Evolutionary conservation across 202 grass and related monocot genomes (phyloP), one percentile per base, ranked within the genome.

Genomic region (Hordeum pubiflorum): DNA sequence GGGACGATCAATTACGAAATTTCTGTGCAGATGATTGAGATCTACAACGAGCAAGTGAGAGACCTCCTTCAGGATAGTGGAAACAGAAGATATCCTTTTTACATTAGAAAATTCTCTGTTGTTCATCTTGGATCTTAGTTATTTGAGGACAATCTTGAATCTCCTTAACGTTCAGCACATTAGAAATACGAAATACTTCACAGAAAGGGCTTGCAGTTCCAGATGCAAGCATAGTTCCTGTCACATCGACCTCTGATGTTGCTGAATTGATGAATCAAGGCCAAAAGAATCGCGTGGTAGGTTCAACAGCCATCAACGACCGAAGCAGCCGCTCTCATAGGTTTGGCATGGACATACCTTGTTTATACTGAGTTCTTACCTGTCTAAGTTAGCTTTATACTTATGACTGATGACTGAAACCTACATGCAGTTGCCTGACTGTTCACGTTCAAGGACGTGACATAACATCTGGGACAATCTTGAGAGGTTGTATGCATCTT

Each of bases 21-120:
- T 38, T 75, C 80, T 79, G 96, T 95, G 29, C 96, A 99, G 66
- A 99, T 95, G 92, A 95, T 99, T 74, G 96, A 98, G 86, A 98
- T 98, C 75, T 98, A 98, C 57, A 97, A 94, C 3, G 94, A 97
- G 63, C 91, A 94, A 98, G 95, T 98, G 61, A 91, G 92, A 81
- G 96, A 98, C 81, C 90, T 98, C 38, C 92, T 98, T 91, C 87
- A 89, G 27, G 88, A 86, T 72, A 89, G 58, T 79, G 90, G 90
- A 80, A 91, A 85, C 21, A 89, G 81, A 85, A 99, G 61, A 99
- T 99, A 99, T 99, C 96, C 69, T 54, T 93, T 98, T 81, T 68
- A 55, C 32, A 68, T 38, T 62, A 69, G 4, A 74, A 78, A 46
- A 20, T 29, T 79, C 29, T 84, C 58, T 81, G 2, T 9, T 75